These are phyloP conservation scores for Parmelia sp. DNA, from an alignment of 495 filamentous ascomycete species.

Conservation along the genomic window DNA sequence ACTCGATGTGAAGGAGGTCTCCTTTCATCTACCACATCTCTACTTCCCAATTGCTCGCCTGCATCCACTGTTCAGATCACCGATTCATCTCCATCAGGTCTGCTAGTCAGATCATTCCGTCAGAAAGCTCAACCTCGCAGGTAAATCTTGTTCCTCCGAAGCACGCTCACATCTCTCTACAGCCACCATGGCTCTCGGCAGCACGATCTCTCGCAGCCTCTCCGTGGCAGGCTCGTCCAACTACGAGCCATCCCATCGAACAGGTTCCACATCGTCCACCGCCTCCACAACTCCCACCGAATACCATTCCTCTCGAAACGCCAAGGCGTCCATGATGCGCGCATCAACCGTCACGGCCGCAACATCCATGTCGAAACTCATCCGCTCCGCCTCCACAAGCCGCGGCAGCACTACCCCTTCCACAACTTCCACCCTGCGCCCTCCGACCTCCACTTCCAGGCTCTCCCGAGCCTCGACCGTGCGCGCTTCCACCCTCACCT, in stretches of 20 bases:
- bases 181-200: constrained; percentile 4
- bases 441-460: neutral
- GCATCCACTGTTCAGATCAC: neutral
- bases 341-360: neutral
- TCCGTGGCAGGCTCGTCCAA: neutral
- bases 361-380: neutral
- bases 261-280: neutral
- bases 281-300: neutral
- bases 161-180: neutral
- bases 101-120: neutral
- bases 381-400: constrained; percentile 3
- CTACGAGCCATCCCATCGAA: neutral
- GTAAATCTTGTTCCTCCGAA: neutral
- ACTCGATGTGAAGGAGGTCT: neutral
- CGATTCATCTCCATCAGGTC: neutral
- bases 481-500: neutral
- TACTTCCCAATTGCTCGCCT: neutral
- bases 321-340: neutral
- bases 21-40: neutral
- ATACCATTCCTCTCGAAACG: neutral
- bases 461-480: neutral
- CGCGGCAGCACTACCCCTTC: neutral
- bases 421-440: neutral
- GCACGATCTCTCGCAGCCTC: neutral
- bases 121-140: neutral